phyloP scores from a whole-genome alignment of 2,329 filamentous ascomycete genomes.

The Colletotrichum cuscutae region DNA sequence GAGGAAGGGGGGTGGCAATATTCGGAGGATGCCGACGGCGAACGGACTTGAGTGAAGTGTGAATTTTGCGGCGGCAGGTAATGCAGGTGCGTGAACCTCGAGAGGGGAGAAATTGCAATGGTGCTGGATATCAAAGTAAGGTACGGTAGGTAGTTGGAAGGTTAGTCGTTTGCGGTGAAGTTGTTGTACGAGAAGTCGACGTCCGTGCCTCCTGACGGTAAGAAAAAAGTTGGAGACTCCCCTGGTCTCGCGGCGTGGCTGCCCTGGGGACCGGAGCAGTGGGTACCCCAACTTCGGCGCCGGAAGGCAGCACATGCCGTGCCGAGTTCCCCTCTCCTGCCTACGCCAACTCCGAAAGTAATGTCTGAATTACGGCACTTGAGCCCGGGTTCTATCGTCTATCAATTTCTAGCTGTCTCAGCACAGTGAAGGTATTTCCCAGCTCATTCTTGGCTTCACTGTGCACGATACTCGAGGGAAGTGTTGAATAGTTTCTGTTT shows the following conservation, averaged over 20 bases:
- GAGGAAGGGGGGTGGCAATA: no score
- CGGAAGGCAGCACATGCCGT: conserved; percentile 4
- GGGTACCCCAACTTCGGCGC: conserved; percentile 27
- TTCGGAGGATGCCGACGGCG: background rate
- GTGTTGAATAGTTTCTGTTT: background rate
- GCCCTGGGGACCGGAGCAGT: conserved; percentile 18
- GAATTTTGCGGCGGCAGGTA: background rate
- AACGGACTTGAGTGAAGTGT: no score
- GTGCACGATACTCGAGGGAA: background rate
- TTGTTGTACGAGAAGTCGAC: background rate
- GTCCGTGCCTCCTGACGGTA: background rate
- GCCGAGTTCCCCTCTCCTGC: conserved; percentile 23
- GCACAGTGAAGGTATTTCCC: background rate
- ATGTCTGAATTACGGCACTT: background rate
- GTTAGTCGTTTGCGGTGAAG: background rate
- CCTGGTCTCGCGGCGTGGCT: conserved; percentile 13
- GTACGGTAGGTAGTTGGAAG: background rate
- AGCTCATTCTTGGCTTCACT: background rate
- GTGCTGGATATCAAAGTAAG: background rate
- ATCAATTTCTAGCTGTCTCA: background rate
- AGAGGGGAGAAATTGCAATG: background rate
- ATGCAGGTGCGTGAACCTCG: background rate
- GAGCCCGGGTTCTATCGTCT: background rate
- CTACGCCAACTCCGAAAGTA: background rate
- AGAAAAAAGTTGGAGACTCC: conserved; percentile 3